These are phyloP conservation scores for Entelexis sorbosivorans DNA, from an alignment of 1,139 yeast genomes.

Conservation along the genomic window DNA sequence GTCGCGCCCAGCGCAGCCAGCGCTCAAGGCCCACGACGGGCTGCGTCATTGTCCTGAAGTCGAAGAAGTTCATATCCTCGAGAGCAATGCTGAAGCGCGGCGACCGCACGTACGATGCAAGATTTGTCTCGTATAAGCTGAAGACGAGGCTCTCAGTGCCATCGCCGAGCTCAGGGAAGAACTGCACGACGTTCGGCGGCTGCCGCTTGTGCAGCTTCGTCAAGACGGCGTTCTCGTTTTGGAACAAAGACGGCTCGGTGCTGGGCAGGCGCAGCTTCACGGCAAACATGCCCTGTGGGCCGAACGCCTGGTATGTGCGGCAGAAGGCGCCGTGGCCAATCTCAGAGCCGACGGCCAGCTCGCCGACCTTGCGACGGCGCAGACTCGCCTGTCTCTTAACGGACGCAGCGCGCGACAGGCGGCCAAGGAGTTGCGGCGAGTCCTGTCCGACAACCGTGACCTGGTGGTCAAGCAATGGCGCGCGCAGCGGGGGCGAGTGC, in stretches of 20 bases:
- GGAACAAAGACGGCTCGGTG: slow-evolving; percentile 14
- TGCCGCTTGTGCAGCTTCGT: slow-evolving; percentile 5
- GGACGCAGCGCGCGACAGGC: slow-evolving; percentile 14
- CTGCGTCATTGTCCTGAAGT: slow-evolving; percentile 13
- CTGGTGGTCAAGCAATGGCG: slow-evolving; percentile 7
- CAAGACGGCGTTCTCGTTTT: slow-evolving; percentile 17
- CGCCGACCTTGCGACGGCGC: slow-evolving; percentile 11
- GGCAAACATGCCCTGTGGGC: slow-evolving; percentile 15
- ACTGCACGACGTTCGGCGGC: slow-evolving; percentile 11
- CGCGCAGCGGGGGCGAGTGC: neutral
- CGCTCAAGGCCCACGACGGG: slow-evolving; percentile 20
- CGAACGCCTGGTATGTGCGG: slow-evolving; percentile 13
- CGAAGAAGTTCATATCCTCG: slow-evolving; percentile 14
- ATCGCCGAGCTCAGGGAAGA: slow-evolving; percentile 16
- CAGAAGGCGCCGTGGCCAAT: slow-evolving; percentile 23
- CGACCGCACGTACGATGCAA: slow-evolving; percentile 13
- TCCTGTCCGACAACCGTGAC: slow-evolving; percentile 4
- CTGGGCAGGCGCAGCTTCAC: slow-evolving; percentile 18
- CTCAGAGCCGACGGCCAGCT: slow-evolving; percentile 10
- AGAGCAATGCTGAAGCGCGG: slow-evolving; percentile 4
- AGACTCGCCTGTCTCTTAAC: neutral
- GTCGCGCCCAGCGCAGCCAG: slow-evolving; percentile 22
- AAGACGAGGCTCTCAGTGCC: slow-evolving; percentile 17
- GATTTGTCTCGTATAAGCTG: slow-evolving; percentile 16
- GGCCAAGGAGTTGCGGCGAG: slow-evolving; percentile 7